Evolutionary conservation across 176 grass and related monocot genomes (phyloP).

Genomic region (Ananas comosus): DNA sequence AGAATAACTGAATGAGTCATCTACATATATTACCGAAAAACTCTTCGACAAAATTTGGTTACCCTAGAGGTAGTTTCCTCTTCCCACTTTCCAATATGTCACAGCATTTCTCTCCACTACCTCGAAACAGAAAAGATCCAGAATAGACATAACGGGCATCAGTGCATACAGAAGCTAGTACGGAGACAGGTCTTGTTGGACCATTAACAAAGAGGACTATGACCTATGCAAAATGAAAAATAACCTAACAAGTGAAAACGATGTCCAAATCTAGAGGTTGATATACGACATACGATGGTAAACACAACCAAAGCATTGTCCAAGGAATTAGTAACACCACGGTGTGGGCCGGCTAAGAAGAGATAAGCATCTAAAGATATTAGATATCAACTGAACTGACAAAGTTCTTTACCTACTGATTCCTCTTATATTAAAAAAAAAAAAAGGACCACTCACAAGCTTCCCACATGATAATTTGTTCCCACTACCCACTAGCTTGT

Average conservation of each 20-base stretch:
- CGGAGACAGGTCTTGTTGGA: slow-evolving; percentile 5
- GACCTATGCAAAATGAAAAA: slow-evolving; percentile 10
- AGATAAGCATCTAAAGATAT: slow-evolving; percentile 54
- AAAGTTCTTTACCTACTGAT: slow-evolving; percentile 48
- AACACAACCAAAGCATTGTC: slow-evolving; percentile 35
- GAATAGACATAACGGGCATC: too few relatives aligned
- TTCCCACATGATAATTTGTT: slow-evolving; percentile 39
- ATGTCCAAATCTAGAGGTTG: slow-evolving; percentile 35
- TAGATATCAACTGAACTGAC: slow-evolving; percentile 39
- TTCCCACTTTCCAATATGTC: too few relatives aligned
- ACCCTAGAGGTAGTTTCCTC: too few relatives aligned
- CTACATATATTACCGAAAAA: background rate
- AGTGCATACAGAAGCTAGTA: too few relatives aligned
- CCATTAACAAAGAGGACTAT: slow-evolving; percentile 29
- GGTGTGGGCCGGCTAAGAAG: slow-evolving; percentile 32
- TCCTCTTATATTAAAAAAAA: slow-evolving; percentile 9
- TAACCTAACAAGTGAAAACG: slow-evolving; percentile 30
- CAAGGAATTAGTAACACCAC: slow-evolving; percentile 26
- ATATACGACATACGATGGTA: slow-evolving; percentile 29
- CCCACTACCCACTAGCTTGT: slow-evolving; percentile 30
- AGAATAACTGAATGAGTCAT: background rate
- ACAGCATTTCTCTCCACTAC: too few relatives aligned
- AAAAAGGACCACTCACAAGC: slow-evolving; percentile 29
- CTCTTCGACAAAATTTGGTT: too few relatives aligned
- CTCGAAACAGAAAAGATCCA: too few relatives aligned